Conservation (phyloP, 805 yeast species). For the Kockiozyma suomiensis region DNA sequence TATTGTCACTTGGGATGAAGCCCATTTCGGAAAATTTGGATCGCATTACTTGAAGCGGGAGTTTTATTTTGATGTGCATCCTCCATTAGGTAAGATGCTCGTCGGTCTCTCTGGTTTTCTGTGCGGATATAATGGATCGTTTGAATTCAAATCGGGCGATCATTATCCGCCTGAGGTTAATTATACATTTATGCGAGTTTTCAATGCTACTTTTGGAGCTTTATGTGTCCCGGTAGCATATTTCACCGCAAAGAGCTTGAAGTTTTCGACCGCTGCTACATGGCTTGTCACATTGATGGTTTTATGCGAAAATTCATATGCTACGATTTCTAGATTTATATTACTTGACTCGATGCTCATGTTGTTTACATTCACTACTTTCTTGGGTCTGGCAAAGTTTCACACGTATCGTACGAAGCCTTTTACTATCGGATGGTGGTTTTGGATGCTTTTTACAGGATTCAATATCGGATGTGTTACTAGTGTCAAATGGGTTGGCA, state of each 20-base stretch:
- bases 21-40: constrained; percentile 96
- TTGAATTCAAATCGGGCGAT: constrained; percentile 84
- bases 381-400: constrained; percentile 71
- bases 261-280: constrained; percentile 67
- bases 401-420: constrained; percentile 61
- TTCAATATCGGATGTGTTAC: constrained; percentile 77
- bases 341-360: constrained; percentile 88
- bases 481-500: constrained; percentile 94
- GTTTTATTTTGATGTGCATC: constrained; percentile 95
- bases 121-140: constrained; percentile 85
- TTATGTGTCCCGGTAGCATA: constrained; percentile 86
- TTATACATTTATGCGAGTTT: constrained; percentile 81
- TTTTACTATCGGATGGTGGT: constrained; percentile 89
- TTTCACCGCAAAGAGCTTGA: constrained; percentile 74
- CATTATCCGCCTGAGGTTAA: constrained; percentile 75
- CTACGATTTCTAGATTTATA: constrained; percentile 85
- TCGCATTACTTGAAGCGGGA: constrained; percentile 85
- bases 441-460: constrained; percentile 86
- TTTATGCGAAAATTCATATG: constrained; percentile 62
- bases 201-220: constrained; percentile 83
- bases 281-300: constrained; percentile 84
- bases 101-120: constrained; percentile 85
- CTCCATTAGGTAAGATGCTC: constrained; percentile 93
- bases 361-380: constrained; percentile 84
- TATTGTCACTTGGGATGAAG: constrained; percentile 93